Evolutionary conservation across 2,329 filamentous ascomycete species (phyloP), one percentile per base, ranked within the genome.

Genomic region (Alternaria burnsii): DNA sequence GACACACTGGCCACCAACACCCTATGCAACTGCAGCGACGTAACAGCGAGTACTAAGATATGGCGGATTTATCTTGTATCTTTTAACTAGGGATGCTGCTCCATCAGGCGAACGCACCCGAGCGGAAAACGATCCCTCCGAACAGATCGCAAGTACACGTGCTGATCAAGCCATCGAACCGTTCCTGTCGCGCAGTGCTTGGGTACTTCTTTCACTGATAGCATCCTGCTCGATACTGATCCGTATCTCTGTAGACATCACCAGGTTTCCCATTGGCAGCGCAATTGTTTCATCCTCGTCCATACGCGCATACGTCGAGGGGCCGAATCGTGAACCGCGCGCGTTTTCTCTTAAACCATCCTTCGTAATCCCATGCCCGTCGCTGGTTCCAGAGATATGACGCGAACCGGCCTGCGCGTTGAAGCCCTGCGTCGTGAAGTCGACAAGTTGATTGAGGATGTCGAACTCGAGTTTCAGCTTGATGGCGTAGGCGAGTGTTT

Each of bases 381-480:
- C 38, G 38, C 38, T 16, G 11, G 9, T 32, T 44, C 44, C 44
- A 22, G 32, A n/a, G 20, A 58, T 51, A 41, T 34, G 36, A 18
- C 30, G 30, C 38, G 53, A 44, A 5, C 54, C 40, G 4, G 58
- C 22, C 12, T 36, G 16, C 24, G 26, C 57, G 22, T 54, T 58
- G 20, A 63, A 59, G 14, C 58, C 56, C 24, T 61, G 58, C 26
- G 55, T 53, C 12, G 66, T 61, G 52, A 67, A 66, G 55, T 65
- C 62, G 47, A 68, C 59, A 42, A 73, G 69, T 48, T 68, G 63
- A 46, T 85, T 80, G 20, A 88, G 75, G 56, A 88, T 81, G 18
- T 82, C 80, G 65, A 83, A 82, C 69, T 87, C 86, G 18, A 86
- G 77, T 64, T 85, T 84, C 20, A 85, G 76, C 69, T 82, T 82